These are phyloP conservation scores for Neurospora discreta DNA, from an alignment of 495 filamentous ascomycete genomes.

Conservation along the genomic window DNA sequence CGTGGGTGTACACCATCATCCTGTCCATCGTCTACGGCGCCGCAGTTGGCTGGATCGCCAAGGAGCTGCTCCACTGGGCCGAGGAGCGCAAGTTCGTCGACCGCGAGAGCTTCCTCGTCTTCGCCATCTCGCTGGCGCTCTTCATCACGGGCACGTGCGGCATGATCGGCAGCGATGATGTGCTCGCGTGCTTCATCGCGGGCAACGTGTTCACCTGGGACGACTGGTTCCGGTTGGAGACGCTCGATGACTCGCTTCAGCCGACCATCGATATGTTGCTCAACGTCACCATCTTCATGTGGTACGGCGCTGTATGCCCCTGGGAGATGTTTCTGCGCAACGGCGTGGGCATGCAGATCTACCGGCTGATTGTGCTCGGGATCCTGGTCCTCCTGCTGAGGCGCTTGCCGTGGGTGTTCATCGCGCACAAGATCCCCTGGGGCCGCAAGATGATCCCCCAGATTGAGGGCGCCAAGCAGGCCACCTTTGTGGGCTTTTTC, in stretches of 20 bases:
- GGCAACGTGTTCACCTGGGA: constrained; percentile 86
- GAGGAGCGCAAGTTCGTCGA: constrained; percentile 77
- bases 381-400: constrained; percentile 73
- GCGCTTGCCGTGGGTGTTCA: constrained; percentile 65
- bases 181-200: constrained; percentile 87
- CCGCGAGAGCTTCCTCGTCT: constrained; percentile 82
- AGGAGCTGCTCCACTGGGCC: constrained; percentile 73
- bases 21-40: constrained; percentile 70
- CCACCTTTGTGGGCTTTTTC: constrained; percentile 83
- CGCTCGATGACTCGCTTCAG: constrained; percentile 78
- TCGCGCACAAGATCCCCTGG: constrained; percentile 47
- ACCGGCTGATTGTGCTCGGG: constrained; percentile 65
- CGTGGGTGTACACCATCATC: constrained; percentile 73
- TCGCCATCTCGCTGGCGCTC: constrained; percentile 39
- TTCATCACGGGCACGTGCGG: constrained; percentile 84
- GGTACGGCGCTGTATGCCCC: constrained; percentile 81
- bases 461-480: constrained; percentile 62
- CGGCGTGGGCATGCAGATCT: constrained; percentile 54
- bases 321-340: constrained; percentile 63
- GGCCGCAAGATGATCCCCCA: constrained; percentile 47
- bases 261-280: constrained; percentile 75
- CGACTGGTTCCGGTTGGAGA: constrained; percentile 89
- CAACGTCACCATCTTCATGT: constrained; percentile 80
- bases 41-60: constrained; percentile 67
- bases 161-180: constrained; percentile 83